Evolutionary conservation across 1,284 basidiomycete species (phyloP).

Genomic region (Cryptococcus sp.): DNA sequence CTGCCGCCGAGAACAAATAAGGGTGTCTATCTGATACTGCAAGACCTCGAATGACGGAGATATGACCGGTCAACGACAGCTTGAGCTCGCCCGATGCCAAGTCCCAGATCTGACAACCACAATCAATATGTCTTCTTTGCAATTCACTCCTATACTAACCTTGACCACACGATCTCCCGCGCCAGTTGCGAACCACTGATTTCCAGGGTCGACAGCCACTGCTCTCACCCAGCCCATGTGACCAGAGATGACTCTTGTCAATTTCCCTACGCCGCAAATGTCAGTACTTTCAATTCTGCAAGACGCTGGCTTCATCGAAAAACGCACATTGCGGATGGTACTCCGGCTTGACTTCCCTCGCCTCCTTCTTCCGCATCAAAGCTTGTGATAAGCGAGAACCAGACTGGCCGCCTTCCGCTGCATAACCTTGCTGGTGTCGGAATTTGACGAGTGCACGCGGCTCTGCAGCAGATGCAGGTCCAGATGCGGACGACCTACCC

Average conservation of each 20-base stretch:
- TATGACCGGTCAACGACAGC: constrained; percentile 93
- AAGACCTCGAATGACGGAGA: constrained; percentile 91
- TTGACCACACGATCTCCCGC: constrained; percentile 98
- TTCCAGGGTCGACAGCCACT: constrained; percentile 93
- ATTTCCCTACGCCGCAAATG: constrained; percentile 66
- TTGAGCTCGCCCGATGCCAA: constrained; percentile 93
- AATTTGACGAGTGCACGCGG: constrained; percentile 49
- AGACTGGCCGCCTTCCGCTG: constrained; percentile 51
- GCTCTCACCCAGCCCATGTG: constrained; percentile 98
- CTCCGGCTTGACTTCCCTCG: constrained; percentile 85
- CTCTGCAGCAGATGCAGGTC: constrained; percentile 21
- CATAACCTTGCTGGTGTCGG: constrained; percentile 53
- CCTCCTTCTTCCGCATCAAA: constrained; percentile 84
- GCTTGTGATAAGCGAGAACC: constrained; percentile 73
- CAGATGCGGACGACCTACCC: constrained; percentile 3
- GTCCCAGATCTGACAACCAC: constrained; percentile 76
- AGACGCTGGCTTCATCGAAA: background rate
- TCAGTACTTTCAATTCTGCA: background rate
- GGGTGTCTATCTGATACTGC: constrained; percentile 92
- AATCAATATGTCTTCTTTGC: background rate
- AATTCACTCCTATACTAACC: constrained; percentile 32
- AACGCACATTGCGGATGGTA: constrained; percentile 77
- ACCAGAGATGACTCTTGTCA: constrained; percentile 93
- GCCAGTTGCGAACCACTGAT: constrained; percentile 98
- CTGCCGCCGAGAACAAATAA: constrained; percentile 94